Evolutionary conservation across 345 rosid genomes (phyloP).

Genomic region (Limnanthes douglasii): DNA sequence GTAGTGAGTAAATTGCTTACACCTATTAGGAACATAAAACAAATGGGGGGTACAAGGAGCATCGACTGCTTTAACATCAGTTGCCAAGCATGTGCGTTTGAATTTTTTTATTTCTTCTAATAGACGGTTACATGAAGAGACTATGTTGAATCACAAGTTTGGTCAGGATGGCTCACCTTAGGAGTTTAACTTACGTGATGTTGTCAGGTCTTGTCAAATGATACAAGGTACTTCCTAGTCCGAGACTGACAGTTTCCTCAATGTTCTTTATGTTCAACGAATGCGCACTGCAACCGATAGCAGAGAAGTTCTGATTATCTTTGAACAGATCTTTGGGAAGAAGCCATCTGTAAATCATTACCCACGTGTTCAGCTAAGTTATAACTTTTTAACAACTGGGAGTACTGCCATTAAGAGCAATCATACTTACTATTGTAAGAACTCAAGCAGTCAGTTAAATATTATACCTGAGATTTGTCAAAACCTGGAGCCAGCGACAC

Average conservation of each 20-base stretch:
- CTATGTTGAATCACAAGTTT: constrained; percentile 52
- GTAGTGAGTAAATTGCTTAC: constrained; percentile 63
- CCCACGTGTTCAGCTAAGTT: constrained; percentile 65
- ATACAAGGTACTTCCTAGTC: constrained; percentile 36
- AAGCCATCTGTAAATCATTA: constrained; percentile 56
- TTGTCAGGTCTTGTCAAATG: constrained; percentile 75
- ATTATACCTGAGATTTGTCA: constrained; percentile 63
- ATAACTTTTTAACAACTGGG: constrained; percentile 48
- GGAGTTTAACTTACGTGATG: constrained; percentile 97
- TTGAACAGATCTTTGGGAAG: constrained; percentile 52
- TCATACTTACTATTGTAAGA: constrained; percentile 12
- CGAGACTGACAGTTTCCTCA: constrained; percentile 42
- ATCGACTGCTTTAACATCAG: too few species aligned
- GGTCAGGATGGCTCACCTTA: constrained; percentile 92
- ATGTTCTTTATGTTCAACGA: constrained; percentile 72
- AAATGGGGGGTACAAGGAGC: too few species aligned
- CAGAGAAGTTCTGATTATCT: constrained; percentile 46
- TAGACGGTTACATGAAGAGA: constrained; percentile 64
- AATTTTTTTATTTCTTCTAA: constrained; percentile 65
- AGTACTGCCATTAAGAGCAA: constrained; percentile 54
- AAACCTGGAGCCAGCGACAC: constrained; percentile 71
- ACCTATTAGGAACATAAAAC: too few species aligned
- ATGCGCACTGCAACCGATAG: constrained; percentile 91
- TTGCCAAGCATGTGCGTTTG: too few species aligned
- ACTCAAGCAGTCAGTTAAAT: constrained; percentile 33